These are phyloP conservation scores for Heliamphora exappendiculata DNA, from an alignment of 148 eudicot genomes.

Conservation along the genomic window DNA sequence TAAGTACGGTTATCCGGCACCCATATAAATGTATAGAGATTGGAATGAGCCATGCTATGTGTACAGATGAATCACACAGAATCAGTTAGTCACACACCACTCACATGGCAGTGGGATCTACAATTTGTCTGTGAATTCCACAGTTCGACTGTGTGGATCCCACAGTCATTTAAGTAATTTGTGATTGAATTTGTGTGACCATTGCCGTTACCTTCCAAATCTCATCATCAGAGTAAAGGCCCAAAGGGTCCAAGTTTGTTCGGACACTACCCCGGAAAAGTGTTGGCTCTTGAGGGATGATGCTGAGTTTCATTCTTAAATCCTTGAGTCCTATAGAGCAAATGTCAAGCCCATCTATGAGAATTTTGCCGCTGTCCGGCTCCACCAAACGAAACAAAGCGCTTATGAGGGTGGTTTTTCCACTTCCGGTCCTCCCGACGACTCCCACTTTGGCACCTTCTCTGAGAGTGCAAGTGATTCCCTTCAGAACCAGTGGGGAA, in stretches of 20 bases:
- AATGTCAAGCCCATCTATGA: conserved; percentile 47
- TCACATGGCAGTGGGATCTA: too few relatives aligned
- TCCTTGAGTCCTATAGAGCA: conserved; percentile 56
- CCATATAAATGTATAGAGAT: too few relatives aligned
- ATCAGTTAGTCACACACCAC: too few relatives aligned
- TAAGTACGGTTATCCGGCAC: too few relatives aligned
- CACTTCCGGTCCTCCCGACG: conserved; percentile 71
- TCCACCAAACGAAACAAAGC: conserved; percentile 61
- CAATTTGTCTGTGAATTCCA: too few relatives aligned
- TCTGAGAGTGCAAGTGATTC: conserved; percentile 51
- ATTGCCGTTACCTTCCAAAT: conserved; percentile 53
- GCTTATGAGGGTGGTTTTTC: conserved; percentile 63
- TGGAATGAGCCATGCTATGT: too few relatives aligned
- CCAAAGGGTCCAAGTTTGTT: conserved; percentile 58
- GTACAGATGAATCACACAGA: too few relatives aligned
- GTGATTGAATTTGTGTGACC: too few relatives aligned
- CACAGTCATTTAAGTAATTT: too few relatives aligned
- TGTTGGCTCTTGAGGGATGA: conserved; percentile 76
- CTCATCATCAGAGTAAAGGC: conserved; percentile 48
- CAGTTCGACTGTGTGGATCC: too few relatives aligned
- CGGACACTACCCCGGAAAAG: conserved; percentile 60
- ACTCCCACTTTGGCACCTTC: conserved; percentile 53
- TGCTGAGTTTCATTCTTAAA: conserved; percentile 44
- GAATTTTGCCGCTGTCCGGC: conserved; percentile 44
- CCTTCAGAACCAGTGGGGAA: conserved; percentile 64